These are phyloP conservation scores for Apostasia shenzhenica DNA, from an alignment of 106 monocot genomes.

Conservation along the genomic window DNA sequence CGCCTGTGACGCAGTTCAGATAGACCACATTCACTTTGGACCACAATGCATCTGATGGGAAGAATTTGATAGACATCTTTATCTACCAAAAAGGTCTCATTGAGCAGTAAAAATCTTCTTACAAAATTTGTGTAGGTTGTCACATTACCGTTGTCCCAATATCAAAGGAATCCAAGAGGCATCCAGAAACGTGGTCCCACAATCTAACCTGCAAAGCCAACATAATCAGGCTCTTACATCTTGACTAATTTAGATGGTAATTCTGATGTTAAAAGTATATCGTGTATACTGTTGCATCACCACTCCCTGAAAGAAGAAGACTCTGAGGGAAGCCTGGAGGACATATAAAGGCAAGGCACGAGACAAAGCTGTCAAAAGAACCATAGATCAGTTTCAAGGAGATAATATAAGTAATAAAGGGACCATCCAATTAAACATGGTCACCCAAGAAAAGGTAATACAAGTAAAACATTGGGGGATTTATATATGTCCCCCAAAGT, in stretches of 20 bases:
- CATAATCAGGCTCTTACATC: background rate
- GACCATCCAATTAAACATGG: no score
- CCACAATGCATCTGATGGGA: no score
- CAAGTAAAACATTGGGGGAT: no score
- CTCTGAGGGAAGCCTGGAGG: constrained; percentile 27
- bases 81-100: background rate
- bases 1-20: no score
- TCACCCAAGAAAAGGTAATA: no score
- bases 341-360: constrained; percentile 62
- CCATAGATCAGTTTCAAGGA: constrained; percentile 9
- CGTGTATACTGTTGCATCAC: constrained; percentile 89
- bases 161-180: constrained; percentile 70
- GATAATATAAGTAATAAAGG: background rate
- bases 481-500: no score
- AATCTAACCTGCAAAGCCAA: constrained; percentile 60
- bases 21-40: no score
- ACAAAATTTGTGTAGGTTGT: background rate
- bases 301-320: constrained; percentile 82
- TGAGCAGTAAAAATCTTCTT: background rate
- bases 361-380: constrained; percentile 67
- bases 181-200: constrained; percentile 77
- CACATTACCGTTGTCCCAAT: constrained; percentile 49
- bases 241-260: constrained; percentile 1
- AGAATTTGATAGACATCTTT: no score
- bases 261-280: background rate